Percentiles rank a stretch among this genome's conserved stretches.
Conservation (phyloP, 371 early-diverging fungal genomes). For the Rhizomucor miehei region DNA sequence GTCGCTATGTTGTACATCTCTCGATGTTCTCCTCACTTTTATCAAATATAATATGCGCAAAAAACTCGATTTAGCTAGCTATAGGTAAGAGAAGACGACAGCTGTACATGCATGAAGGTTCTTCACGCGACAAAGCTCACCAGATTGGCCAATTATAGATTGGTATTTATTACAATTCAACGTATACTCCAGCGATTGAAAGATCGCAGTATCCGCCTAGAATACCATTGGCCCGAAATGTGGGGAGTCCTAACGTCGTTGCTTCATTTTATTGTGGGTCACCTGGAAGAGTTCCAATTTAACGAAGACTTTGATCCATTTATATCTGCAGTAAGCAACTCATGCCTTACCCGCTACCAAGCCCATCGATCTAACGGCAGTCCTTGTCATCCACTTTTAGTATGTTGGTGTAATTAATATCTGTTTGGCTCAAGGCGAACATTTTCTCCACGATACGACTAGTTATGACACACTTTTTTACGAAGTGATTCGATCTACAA, state of each 20-base stretch:
- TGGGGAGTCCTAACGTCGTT: constrained; percentile 46
- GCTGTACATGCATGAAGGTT: background rate
- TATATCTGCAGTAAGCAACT: constrained; percentile 32
- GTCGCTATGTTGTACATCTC: constrained; percentile 32
- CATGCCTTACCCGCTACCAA: background rate
- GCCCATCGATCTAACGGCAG: too few species aligned
- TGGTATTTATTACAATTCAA: constrained; percentile 41
- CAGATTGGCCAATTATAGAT: too few species aligned
- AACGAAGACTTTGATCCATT: constrained; percentile 28
- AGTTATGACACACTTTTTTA: constrained; percentile 53
- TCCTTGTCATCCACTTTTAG: too few species aligned
- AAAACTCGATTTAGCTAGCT: constrained; percentile 47
- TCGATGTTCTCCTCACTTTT: constrained; percentile 48
- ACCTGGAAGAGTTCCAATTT: constrained; percentile 27
- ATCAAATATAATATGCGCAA: constrained; percentile 56
- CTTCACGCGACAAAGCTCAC: background rate
- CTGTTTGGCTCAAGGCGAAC: constrained; percentile 48
- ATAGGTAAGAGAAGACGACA: constrained; percentile 36
- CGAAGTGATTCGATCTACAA: constrained; percentile 50
- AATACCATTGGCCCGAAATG: constrained; percentile 54
- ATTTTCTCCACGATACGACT: constrained; percentile 48
- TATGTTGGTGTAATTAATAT: constrained; percentile 49
- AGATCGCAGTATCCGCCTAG: constrained; percentile 38
- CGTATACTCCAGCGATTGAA: constrained; percentile 37
- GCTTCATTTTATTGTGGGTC: constrained; percentile 41